Evolutionary conservation across 176 grass and related monocot genomes (phyloP).

Genomic region (Eragrostis curvula): DNA sequence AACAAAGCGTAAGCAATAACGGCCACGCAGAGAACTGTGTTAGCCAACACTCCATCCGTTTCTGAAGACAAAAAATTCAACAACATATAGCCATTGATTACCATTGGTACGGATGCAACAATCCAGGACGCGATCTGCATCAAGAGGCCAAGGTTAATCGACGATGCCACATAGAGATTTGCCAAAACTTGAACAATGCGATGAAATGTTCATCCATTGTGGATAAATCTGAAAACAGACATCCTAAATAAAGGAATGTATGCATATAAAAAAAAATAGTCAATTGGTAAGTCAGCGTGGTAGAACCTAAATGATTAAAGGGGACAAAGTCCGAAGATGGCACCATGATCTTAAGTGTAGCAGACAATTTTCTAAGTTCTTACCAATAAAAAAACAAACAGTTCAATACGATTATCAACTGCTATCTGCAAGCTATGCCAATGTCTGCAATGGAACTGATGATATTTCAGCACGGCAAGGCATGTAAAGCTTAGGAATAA

Average conservation of each 20-base stretch:
- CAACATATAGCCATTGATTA: conserved; percentile 82
- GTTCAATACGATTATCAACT: neutral
- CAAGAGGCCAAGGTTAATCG: neutral
- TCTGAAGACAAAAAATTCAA: conserved; percentile 82
- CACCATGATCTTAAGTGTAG: neutral
- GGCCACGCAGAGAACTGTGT: conserved; percentile 39
- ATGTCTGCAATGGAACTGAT: neutral
- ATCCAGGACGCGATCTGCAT: conserved; percentile 75
- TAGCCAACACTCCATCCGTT: conserved; percentile 48
- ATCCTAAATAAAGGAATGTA: neutral
- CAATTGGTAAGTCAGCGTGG: neutral
- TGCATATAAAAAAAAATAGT: neutral
- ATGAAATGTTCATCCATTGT: neutral
- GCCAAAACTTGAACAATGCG: neutral
- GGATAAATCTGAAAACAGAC: neutral
- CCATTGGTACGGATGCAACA: conserved; percentile 62
- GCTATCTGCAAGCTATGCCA: neutral
- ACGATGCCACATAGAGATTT: neutral
- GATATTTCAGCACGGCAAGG: neutral
- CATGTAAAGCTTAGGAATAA: too few species aligned
- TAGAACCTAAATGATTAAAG: conserved; percentile 2
- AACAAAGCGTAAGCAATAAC: conserved; percentile 45
- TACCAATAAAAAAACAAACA: neutral
- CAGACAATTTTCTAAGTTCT: neutral
- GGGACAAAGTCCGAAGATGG: neutral